Conservation (phyloP, 2,329 filamentous ascomycete genomes). For the Aspergillus amoenus region DNA sequence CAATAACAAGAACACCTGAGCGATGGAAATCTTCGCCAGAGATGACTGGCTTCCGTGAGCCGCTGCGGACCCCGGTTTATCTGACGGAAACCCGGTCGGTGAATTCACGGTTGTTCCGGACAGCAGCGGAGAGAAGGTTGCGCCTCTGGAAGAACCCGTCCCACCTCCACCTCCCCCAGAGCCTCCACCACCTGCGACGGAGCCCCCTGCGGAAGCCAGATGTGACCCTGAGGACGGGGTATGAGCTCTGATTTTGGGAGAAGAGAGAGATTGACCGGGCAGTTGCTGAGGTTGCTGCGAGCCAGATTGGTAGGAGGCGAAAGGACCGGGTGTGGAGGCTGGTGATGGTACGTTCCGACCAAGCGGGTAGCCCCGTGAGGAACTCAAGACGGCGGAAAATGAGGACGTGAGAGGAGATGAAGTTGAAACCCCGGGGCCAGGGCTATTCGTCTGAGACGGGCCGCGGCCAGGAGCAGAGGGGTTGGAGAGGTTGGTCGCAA, state of each 20-base stretch:
- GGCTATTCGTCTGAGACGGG: slow-evolving; percentile 48
- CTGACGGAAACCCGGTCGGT: slow-evolving; percentile 52
- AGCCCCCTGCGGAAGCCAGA: slow-evolving; percentile 56
- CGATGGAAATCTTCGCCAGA: slow-evolving; percentile 89
- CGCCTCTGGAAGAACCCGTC: slow-evolving; percentile 57
- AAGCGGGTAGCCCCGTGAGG: slow-evolving; percentile 50
- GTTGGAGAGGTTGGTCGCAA: slow-evolving; percentile 53
- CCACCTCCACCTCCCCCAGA: slow-evolving; percentile 52
- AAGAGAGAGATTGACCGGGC: slow-evolving; percentile 54
- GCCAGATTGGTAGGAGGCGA: slow-evolving; percentile 55
- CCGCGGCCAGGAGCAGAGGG: slow-evolving; percentile 45
- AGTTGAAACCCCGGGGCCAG: slow-evolving; percentile 48
- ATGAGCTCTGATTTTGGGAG: slow-evolving; percentile 56
- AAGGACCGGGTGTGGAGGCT: slow-evolving; percentile 55
- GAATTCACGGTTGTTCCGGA: slow-evolving; percentile 56
- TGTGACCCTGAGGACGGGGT: slow-evolving; percentile 55
- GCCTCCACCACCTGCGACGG: slow-evolving; percentile 52
- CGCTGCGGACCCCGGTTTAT: slow-evolving; percentile 45
- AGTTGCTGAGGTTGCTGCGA: slow-evolving; percentile 52
- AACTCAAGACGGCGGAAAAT: slow-evolving; percentile 54
- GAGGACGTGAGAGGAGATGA: slow-evolving; percentile 53
- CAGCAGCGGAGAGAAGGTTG: slow-evolving; percentile 60
- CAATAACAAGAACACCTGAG: slow-evolving; percentile 90
- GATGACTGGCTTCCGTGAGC: slow-evolving; percentile 55
- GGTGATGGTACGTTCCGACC: slow-evolving; percentile 54